Conservation (phyloP, 1,284 basidiomycete species). For the Apiotrichum gamsii region DNA sequence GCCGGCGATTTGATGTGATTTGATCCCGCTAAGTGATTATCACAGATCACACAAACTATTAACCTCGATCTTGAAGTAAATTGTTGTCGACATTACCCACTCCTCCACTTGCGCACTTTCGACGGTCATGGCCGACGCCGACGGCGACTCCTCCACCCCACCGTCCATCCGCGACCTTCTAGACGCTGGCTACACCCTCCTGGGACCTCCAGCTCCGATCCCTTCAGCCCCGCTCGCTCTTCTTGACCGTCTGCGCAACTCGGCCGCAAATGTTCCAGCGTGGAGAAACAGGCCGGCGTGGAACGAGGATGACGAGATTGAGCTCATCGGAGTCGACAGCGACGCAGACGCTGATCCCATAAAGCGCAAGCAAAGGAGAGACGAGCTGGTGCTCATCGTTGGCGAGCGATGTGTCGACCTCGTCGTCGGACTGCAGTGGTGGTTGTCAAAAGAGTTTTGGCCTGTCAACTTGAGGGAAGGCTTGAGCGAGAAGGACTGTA, state of each 20-base stretch:
- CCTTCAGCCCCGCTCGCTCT: slow-evolving; percentile 24
- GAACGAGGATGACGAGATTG: slow-evolving; percentile 15
- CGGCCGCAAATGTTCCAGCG: slow-evolving; percentile 16
- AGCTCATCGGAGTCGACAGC: slow-evolving; percentile 10
- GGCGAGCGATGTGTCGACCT: slow-evolving; percentile 29
- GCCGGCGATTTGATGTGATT: too few relatives aligned
- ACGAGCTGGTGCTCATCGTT: slow-evolving; percentile 17
- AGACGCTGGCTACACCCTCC: slow-evolving; percentile 18
- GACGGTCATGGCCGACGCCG: slow-evolving; percentile 1
- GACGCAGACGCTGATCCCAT: slow-evolving; percentile 1
- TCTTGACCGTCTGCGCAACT: slow-evolving; percentile 18
- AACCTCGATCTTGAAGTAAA: too few relatives aligned
- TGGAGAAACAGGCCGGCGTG: slow-evolving; percentile 17
- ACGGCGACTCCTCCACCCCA: slow-evolving; percentile 23
- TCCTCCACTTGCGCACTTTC: too few relatives aligned
- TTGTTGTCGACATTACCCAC: too few relatives aligned
- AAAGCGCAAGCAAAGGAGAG: slow-evolving; percentile 10
- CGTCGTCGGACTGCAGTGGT: slow-evolving; percentile 23
- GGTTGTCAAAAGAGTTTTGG: slow-evolving; percentile 33
- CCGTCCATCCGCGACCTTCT: background rate
- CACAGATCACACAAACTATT: too few relatives aligned
- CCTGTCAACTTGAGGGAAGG: slow-evolving; percentile 21
- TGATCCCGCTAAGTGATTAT: too few relatives aligned
- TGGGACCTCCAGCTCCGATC: slow-evolving; percentile 31
- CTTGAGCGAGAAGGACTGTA: slow-evolving; percentile 27